A percentile compares a stretch with the other conserved stretches of the same genome.
phyloP scores from a whole-genome alignment of 2,329 filamentous ascomycete genomes.

The Fusarium haematococcum region DNA sequence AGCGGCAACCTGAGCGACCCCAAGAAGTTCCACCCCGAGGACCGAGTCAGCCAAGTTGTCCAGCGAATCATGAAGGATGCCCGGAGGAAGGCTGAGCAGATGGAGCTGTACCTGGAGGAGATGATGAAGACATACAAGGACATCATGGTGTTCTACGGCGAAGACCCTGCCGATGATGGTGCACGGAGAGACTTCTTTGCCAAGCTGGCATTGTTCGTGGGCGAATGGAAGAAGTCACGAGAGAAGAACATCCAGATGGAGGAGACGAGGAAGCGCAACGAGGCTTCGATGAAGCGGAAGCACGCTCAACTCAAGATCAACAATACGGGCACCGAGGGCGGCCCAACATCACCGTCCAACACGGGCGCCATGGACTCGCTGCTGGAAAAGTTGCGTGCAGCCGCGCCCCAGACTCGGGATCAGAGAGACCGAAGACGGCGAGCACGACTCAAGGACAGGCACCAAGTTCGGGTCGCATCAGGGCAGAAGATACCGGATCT shows the following conservation, averaged over 20 bases:
- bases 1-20: conserved; percentile 94
- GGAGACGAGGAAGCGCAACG: conserved; percentile 85
- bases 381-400: conserved; percentile 92
- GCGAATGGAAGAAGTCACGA: conserved; percentile 94
- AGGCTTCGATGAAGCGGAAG: conserved; percentile 93
- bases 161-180: conserved; percentile 91
- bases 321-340: conserved; percentile 62
- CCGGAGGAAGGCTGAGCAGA: conserved; percentile 92
- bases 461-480: conserved; percentile 89
- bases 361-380: conserved; percentile 96
- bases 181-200: conserved; percentile 95
- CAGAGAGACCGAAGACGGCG: conserved; percentile 89
- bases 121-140: conserved; percentile 93
- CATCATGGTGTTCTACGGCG: conserved; percentile 96
- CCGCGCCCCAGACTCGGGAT: conserved; percentile 89
- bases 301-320: conserved; percentile 74
- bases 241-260: conserved; percentile 91
- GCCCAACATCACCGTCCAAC: conserved; percentile 73
- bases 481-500: conserved; percentile 86
- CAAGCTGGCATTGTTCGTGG: conserved; percentile 90
- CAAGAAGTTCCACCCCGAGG: conserved; percentile 97
- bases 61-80: conserved; percentile 97
- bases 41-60: conserved; percentile 91
- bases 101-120: conserved; percentile 92
- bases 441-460: conserved; percentile 88